These are phyloP conservation scores for Fusarium multiceps DNA, from an alignment of 2,329 filamentous ascomycete genomes.

Conservation along the genomic window DNA sequence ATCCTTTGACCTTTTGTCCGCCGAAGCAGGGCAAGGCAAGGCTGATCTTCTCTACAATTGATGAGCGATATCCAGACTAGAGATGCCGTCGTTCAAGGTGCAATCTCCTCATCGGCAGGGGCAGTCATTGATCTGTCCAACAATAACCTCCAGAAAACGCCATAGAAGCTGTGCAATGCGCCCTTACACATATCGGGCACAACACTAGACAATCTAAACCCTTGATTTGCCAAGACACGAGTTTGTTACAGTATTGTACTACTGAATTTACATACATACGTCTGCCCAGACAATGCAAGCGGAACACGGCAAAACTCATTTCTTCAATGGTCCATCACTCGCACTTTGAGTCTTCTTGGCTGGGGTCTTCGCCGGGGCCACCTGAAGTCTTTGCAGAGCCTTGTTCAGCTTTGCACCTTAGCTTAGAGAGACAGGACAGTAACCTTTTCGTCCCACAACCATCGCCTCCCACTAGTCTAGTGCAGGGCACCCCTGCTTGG, in stretches of 20 bases:
- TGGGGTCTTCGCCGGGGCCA: conserved; percentile 16
- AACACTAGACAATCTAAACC: not conserved
- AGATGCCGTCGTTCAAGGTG: conserved; percentile 3
- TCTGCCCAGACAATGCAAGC: conserved; percentile 32
- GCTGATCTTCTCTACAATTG: conserved; percentile 2
- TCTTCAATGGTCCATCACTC: conserved; percentile 1
- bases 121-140: conserved; percentile 15
- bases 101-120: conserved; percentile 26
- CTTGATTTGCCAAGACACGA: conserved; percentile 15
- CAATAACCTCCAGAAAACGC: conserved; percentile 20
- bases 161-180: not conserved
- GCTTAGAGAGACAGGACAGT: conserved; percentile 14
- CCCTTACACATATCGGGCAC: not conserved
- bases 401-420: conserved; percentile 22
- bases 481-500: conserved; percentile 18
- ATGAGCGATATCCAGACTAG: not conserved
- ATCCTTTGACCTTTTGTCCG: conserved; percentile 7
- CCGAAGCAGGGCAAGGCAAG: not conserved
- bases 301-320: conserved; percentile 28
- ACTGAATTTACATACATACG: conserved; percentile 9
- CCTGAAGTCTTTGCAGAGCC: conserved; percentile 29
- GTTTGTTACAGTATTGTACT: not conserved
- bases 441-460: conserved; percentile 24
- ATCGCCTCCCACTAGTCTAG: conserved; percentile 11
- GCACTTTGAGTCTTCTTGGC: conserved; percentile 15